Evolutionary conservation across 345 rosid species (phyloP), one percentile per base, ranked within the genome.

Genomic region (Arabidopsis arenosa): DNA sequence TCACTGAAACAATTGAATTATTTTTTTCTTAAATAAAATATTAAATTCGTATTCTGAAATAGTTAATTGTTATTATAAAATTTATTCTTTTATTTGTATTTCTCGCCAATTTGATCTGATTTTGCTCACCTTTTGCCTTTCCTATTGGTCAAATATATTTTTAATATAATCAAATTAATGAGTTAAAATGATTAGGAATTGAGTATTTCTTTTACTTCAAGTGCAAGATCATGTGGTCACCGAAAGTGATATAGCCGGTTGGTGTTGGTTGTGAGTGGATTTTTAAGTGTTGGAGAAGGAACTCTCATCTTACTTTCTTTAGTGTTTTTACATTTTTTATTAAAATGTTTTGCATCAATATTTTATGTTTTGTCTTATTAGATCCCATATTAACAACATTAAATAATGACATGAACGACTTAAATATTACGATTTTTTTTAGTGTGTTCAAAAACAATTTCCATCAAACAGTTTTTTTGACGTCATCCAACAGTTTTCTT

Each of bases 221-320:
- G 81, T 59, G 81, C 77, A 78, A 65, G 77, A 57, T 55, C 61
- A 55, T 37, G 57, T 30, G 39, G 68, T 77, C 72, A 51, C 49
- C 62, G 12, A 77, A 77, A 77, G 68, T 70, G 66, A 64, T 77
- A 47, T 61, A 52, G 64, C 70, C 49, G 64, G 61, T 68, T 75
- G 75, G 75, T 76, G 77, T 72, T 66, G 63, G 81, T 72, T 65
- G 77, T 66, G 73, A 78, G 81, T 78, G 81, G 58, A 63, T 53
- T 63, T 69, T 65, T 7, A 59, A 51, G 76, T 78, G 73, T 66
- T 32, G 64, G 81, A 72, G 73, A 72, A 72, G 77, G 77, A 78
- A 72, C 68, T 52, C 56, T 44, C 77, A 41, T 43, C 74, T 78
- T 78, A 75, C 63, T 62, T 78, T 48, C 14, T 37, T 63, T 30